phyloP scores from a whole-genome alignment of 768 basidiomycete species.

The Agaricus sinodeliciosus region DNA sequence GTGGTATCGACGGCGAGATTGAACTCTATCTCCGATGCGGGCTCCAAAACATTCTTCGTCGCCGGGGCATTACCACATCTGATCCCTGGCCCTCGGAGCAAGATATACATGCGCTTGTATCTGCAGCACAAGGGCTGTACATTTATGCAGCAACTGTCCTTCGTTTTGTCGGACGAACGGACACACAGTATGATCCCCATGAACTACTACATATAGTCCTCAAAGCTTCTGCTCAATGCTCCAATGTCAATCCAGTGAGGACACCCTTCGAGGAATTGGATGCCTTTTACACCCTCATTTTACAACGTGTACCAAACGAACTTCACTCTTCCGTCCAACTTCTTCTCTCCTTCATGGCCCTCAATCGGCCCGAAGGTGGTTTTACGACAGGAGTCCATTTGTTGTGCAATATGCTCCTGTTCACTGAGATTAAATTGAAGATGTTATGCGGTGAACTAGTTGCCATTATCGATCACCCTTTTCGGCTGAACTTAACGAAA shows the following conservation, averaged over 20 bases:
- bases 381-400: neutral
- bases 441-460: neutral
- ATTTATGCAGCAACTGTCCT: too few species aligned
- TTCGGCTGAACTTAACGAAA: neutral
- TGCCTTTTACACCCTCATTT: slow-evolving; percentile 11
- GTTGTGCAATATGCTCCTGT: neutral
- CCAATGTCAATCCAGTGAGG: neutral
- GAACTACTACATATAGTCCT: slow-evolving; percentile 11
- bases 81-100: too few species aligned
- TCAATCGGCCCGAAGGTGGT: neutral
- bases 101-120: too few species aligned
- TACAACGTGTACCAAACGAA: neutral
- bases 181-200: neutral
- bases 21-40: too few species aligned
- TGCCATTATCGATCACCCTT: neutral
- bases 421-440: neutral
- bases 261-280: slow-evolving; percentile 12
- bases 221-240: slow-evolving; percentile 7
- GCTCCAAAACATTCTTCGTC: too few species aligned
- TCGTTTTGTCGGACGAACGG: slow-evolving; percentile 7
- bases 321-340: neutral
- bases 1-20: too few species aligned
- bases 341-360: neutral
- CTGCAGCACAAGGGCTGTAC: too few species aligned
- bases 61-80: too few species aligned